Percentiles rank a stretch among this genome's conserved stretches.
Evolutionary conservation across 441 rosid genomes (phyloP).

Genomic region (Francoa sonchifolia): DNA sequence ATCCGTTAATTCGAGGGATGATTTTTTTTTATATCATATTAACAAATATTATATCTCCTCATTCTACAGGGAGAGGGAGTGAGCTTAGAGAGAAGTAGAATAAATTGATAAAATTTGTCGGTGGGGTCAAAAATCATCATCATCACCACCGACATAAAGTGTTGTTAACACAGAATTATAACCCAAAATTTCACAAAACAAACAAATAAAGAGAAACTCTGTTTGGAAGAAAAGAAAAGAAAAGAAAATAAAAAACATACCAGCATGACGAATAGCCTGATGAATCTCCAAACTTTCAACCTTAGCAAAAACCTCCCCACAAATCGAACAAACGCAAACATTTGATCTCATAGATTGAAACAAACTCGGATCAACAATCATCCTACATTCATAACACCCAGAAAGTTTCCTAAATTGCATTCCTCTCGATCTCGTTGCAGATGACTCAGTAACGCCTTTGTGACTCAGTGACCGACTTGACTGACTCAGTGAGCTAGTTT

Average conservation of each 20-base stretch:
- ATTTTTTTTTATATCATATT: background rate
- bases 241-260: slow-evolving; percentile 18
- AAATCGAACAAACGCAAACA: slow-evolving; percentile 56
- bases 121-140: too few species aligned
- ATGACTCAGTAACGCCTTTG: slow-evolving; percentile 32
- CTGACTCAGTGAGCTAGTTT: slow-evolving; percentile 52
- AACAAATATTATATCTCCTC: too few species aligned
- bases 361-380: slow-evolving; percentile 91
- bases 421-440: slow-evolving; percentile 31
- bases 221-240: background rate
- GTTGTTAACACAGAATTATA: too few species aligned
- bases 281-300: slow-evolving; percentile 87
- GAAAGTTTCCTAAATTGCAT: slow-evolving; percentile 84
- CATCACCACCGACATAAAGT: too few species aligned
- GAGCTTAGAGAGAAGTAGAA: too few species aligned
- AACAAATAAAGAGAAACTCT: too few species aligned
- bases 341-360: slow-evolving; percentile 44
- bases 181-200: too few species aligned
- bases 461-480: slow-evolving; percentile 45
- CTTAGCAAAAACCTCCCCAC: slow-evolving; percentile 91
- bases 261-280: slow-evolving; percentile 96
- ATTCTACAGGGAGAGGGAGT: too few species aligned
- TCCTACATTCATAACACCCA: slow-evolving; percentile 90
- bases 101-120: too few species aligned
- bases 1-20: background rate